Base-by-base conservation (phyloP, 78 protist species). In the Protostelium mycophagum region DNA sequence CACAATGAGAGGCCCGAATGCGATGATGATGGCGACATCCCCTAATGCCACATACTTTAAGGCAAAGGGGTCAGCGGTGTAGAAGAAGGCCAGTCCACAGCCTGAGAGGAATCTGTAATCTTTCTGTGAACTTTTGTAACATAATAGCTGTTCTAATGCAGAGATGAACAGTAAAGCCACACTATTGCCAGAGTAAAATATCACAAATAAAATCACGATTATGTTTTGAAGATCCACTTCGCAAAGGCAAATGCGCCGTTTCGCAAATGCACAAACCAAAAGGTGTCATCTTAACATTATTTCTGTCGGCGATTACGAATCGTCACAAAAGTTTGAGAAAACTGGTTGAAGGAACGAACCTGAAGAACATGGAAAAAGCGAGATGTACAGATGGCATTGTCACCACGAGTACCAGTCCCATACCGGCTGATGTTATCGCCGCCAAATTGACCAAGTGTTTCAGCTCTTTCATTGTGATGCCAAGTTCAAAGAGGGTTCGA, bases 401-500 rank as follows among this genome's bases (percentile, higher is more conserved):
- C 9, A n/a, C 0, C 1, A 88, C 29, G 0, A 92, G 34, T 34
- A 37, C 51, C 28, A 28, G 34, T 0, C 89, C 63, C 0, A 83
- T 38, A 0, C 37, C 63, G 0, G 73, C 28, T 25, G 87, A 89
- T 0, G 25, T 28, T 0, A 63, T 10, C 28, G 90, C n/a, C 1
- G 51, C 37, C 16, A 1, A 85, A 28, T n/a, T 1, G 9, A 92
- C 88, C 85, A 92, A 35, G 34, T 37, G 63, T 1, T 28, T 38
- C 23, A 92, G 35, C 5, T 39, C 0, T 5, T 37, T 1, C n/a
- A 37, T 88, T 25, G 89, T 34, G 23, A 92, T 39, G 28, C 94
- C 90, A 25, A 37, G 38, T 34, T 92, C 94, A 92, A 92, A 92
- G 90, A 92, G 86, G 28, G 94, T 92, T n/a, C 94, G 86, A 63